Evolutionary conservation across 2,329 filamentous ascomycete genomes (phyloP), one percentile per base, ranked within the genome.

Genomic region (Fusarium vanettenii): DNA sequence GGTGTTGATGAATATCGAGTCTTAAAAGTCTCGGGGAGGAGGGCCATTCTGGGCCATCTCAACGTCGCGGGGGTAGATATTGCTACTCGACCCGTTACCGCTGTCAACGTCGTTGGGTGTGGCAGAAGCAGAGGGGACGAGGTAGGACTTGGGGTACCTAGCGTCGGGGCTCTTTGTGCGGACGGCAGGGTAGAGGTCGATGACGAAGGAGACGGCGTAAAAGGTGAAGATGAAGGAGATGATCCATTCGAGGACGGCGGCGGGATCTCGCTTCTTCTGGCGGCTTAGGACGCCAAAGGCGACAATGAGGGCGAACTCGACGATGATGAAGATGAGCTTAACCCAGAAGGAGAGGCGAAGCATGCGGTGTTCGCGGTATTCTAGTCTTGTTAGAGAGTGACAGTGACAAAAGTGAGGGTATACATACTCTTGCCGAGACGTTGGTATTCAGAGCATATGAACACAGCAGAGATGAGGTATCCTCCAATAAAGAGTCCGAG

Each of bases 391-490:
- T 69, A 70, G 41, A 9, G 64, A 39, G n/a, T 39, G 14, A 16
- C 13, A 39, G n/a, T 6, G 39, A 64, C 52, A 48, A 7, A 27
- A 22, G 61, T 52, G 8, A 59, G 25, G 55, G 31, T 11, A 37
- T 43, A 85, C 88, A 64, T 82, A 90, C 89, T 92, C 63, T 93
- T 91, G 29, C 95, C 95, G 2, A 98, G 88, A 3, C 94, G 92
- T 79, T 97, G 93, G 82, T 97, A 98, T 82, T 98, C 95, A 85
- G 91, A 92, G 86, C 95, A 98, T 75, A 96, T 93, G 83, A 95
- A 96, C 76, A 98, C 89, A 66, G 96, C 95, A 6, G 92, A 94
- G 64, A 98, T 81, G 64, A 98, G 86, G 82, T 97, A 98, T 37
- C 95, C 97, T 16, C 83, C 91, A 81, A 98, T 94, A 82, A 99